Percentiles rank a stretch among this genome's conserved stretches.
Evolutionary conservation across 768 basidiomycete species (phyloP).

Genomic region (Phylloporus sp.): DNA sequence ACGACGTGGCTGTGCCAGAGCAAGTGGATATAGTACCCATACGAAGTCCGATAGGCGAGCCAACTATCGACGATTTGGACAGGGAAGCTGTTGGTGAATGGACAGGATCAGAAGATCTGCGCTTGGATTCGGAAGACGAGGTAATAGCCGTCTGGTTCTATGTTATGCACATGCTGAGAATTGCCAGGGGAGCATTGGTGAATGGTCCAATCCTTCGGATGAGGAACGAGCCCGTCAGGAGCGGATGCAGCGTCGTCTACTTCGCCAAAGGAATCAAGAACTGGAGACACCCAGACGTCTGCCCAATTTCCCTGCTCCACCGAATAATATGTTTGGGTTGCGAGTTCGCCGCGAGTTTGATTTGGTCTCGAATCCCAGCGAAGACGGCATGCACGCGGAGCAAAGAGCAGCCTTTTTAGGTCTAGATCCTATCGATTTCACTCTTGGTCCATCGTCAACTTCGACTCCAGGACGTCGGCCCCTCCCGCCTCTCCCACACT

Average conservation of each 20-base stretch:
- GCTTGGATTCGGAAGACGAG: conserved; percentile 62
- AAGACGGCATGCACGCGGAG: conserved; percentile 50
- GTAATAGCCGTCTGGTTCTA: conserved; percentile 36
- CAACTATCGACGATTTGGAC: conserved; percentile 35
- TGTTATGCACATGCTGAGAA: conserved; percentile 1
- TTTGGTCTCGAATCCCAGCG: conserved; percentile 83
- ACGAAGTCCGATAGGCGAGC: conserved; percentile 30
- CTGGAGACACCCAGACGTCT: conserved; percentile 65
- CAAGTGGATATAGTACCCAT: conserved; percentile 30
- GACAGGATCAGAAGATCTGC: conserved; percentile 79
- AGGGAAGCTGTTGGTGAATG: conserved; percentile 58
- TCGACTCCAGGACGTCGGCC: conserved; percentile 45
- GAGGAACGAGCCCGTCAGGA: conserved; percentile 76
- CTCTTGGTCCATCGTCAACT: conserved; percentile 44
- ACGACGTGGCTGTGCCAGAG: conserved; percentile 29
- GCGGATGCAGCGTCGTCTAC: conserved; percentile 59
- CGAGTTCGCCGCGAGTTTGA: conserved; percentile 53
- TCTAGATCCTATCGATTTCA: conserved; percentile 41
- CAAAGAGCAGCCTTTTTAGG: conserved; percentile 43
- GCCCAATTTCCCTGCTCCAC: conserved; percentile 79
- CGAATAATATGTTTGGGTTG: conserved; percentile 46
- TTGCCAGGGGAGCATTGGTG: conserved; percentile 66
- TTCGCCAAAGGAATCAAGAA: conserved; percentile 44
- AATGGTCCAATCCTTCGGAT: conserved; percentile 90
- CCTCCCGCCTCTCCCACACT: conserved; percentile 61